Conservation (phyloP, 2,329 filamentous ascomycete species). For the Aureobasidium melanogenum region DNA sequence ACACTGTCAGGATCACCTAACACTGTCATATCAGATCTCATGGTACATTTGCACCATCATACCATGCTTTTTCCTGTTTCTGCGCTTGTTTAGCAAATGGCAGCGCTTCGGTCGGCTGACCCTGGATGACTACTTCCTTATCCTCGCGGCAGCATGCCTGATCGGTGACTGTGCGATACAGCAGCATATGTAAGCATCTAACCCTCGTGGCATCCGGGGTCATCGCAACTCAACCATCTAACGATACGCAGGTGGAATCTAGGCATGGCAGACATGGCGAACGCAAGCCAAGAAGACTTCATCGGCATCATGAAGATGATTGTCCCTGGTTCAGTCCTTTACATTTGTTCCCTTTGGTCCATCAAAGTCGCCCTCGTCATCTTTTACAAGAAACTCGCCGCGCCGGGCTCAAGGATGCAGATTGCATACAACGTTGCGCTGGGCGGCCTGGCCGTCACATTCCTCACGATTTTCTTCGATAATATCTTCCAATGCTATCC, state of each 20-base stretch:
- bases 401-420: slow-evolving; percentile 2
- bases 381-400: slow-evolving; percentile 7
- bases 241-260: slow-evolving; percentile 4
- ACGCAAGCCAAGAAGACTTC: not conserved
- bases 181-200: not conserved
- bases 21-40: not conserved
- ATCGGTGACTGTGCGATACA: slow-evolving; percentile 2
- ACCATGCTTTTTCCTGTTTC: slow-evolving; percentile 3
- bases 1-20: not conserved
- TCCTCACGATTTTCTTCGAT: slow-evolving; percentile 3
- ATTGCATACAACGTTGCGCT: slow-evolving; percentile 1
- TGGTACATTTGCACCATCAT: slow-evolving; percentile 12
- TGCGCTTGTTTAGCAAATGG: slow-evolving; percentile 2
- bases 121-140: slow-evolving; percentile 7
- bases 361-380: slow-evolving; percentile 6
- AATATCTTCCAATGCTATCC: slow-evolving; percentile 7
- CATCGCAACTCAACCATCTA: not conserved
- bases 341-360: not conserved
- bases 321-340: slow-evolving; percentile 5
- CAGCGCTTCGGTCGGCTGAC: slow-evolving; percentile 4
- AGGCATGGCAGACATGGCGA: not conserved
- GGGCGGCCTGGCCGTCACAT: slow-evolving; percentile 1
- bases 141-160: slow-evolving; percentile 2
- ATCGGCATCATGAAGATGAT: slow-evolving; percentile 9
- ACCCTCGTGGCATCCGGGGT: not conserved